phyloP scores from a whole-genome alignment of 1,284 basidiomycete species.

The Cutaneotrichosporon sp. region DNA sequence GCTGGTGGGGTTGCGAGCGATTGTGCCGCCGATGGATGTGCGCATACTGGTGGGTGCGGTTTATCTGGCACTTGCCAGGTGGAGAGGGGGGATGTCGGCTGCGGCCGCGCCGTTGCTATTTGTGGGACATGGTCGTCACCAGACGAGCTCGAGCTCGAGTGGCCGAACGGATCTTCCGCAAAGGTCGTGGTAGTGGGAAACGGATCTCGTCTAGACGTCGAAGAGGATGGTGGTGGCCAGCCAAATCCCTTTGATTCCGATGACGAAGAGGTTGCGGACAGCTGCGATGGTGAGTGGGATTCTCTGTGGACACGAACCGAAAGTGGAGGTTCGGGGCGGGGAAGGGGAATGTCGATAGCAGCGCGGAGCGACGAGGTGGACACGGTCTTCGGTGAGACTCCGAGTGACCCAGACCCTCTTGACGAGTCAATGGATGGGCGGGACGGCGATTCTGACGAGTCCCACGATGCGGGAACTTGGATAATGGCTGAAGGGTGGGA shows the following conservation, averaged over 20 bases:
- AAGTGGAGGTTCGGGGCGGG: constrained; percentile 8
- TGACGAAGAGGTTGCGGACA: constrained; percentile 41
- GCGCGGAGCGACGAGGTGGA: constrained; percentile 4
- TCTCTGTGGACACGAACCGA: not conserved
- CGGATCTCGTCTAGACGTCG: constrained; percentile 31
- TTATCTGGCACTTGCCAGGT: not conserved
- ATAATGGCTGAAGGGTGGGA: constrained; percentile 14
- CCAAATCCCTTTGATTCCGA: constrained; percentile 35
- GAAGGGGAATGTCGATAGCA: not conserved
- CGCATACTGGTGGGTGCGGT: not conserved
- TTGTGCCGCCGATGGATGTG: not conserved
- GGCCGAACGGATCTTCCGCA: constrained; percentile 40
- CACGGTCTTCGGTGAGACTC: constrained; percentile 17
- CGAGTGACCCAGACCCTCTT: not conserved
- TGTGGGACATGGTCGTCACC: constrained; percentile 21
- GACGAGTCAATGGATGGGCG: constrained; percentile 8
- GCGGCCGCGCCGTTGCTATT: not conserved
- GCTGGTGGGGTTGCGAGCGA: not conserved
- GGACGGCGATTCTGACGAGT: constrained; percentile 15
- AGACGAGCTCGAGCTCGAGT: constrained; percentile 24
- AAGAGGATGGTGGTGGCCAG: constrained; percentile 26
- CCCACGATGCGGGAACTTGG: constrained; percentile 6
- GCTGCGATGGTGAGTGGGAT: constrained; percentile 17
- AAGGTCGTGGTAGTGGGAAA: constrained; percentile 40
- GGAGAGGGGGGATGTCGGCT: not conserved